A percentile compares a stretch with the other conserved stretches of the same genome.
phyloP scores from a whole-genome alignment of 306 rosid species.

The Pueraria montana region DNA sequence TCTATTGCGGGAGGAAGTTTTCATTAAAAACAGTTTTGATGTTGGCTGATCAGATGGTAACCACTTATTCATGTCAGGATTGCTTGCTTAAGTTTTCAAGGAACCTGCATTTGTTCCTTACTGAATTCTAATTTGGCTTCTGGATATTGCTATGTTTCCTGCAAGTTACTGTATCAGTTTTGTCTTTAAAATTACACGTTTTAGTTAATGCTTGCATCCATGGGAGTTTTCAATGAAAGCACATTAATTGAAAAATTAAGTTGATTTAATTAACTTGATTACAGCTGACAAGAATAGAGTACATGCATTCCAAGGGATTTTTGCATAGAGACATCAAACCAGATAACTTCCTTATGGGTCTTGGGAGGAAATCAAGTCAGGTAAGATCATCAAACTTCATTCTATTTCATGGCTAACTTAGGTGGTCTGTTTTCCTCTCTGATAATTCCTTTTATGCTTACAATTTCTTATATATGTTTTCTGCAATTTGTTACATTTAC shows the following conservation, averaged over 20 bases:
- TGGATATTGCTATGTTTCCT: constrained; percentile 22
- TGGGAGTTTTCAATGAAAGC: constrained; percentile 18
- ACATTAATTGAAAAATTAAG: constrained; percentile 11
- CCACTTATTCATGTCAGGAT: constrained; percentile 16
- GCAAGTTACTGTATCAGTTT: constrained; percentile 33
- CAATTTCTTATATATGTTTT: constrained; percentile 27
- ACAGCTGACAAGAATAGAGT: constrained; percentile 75
- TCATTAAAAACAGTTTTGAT: constrained; percentile 87
- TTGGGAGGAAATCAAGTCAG: constrained; percentile 92
- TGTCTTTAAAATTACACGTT: constrained; percentile 19
- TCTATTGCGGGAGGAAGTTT: constrained; percentile 87
- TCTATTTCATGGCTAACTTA: constrained; percentile 33
- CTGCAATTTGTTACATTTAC: constrained; percentile 39
- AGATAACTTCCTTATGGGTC: constrained; percentile 98
- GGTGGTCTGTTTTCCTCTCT: constrained; percentile 26
- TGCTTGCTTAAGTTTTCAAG: constrained; percentile 37
- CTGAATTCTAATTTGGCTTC: neutral
- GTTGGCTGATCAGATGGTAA: constrained; percentile 99
- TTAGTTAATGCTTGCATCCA: neutral
- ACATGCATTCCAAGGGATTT: constrained; percentile 75
- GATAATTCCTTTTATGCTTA: constrained; percentile 26
- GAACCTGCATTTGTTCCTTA: constrained; percentile 24
- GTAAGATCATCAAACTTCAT: constrained; percentile 52
- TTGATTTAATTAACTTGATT: constrained; percentile 42
- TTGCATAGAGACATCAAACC: constrained; percentile 98